These are phyloP conservation scores for Phycomyces nitens DNA, from an alignment of 192 early-diverging fungal species.

Conservation along the genomic window DNA sequence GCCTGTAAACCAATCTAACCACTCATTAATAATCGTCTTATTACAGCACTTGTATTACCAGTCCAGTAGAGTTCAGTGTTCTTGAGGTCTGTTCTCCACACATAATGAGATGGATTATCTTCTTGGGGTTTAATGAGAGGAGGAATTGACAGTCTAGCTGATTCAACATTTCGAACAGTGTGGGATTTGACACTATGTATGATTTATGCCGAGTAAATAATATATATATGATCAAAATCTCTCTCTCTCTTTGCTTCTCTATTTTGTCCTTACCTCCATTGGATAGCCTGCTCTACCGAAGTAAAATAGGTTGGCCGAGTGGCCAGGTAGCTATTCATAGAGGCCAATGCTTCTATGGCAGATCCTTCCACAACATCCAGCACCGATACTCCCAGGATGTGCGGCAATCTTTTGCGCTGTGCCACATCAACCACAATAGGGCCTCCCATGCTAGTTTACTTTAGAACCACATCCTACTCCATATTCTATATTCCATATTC, in stretches of 20 bases:
- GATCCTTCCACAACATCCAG: constrained; percentile 81
- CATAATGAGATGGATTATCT: constrained; percentile 17
- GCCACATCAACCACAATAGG: constrained; percentile 68
- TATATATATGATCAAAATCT: too few species aligned
- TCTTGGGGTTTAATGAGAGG: constrained; percentile 44
- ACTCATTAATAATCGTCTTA: constrained; percentile 6
- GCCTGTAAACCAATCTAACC: constrained; percentile 57
- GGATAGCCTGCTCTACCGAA: constrained; percentile 46
- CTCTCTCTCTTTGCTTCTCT: background rate
- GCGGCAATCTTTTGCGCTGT: constrained; percentile 40
- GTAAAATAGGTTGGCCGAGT: constrained; percentile 45
- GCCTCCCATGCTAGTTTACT: constrained; percentile 66
- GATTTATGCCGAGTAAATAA: background rate
- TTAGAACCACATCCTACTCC: background rate
- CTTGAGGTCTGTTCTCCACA: constrained; percentile 62
- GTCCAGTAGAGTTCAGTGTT: constrained; percentile 68
- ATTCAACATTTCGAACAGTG: constrained; percentile 60
- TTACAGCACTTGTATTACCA: constrained; percentile 35
- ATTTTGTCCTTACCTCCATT: constrained; percentile 52
- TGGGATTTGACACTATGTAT: constrained; percentile 51
- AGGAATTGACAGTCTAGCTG: constrained; percentile 70
- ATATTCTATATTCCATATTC: background rate
- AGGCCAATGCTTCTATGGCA: constrained; percentile 53
- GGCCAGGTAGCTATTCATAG: constrained; percentile 45
- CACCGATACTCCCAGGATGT: constrained; percentile 60